Percentiles rank a stretch among this genome's conserved stretches.
These are phyloP conservation scores for Malassezia caprae DNA, from an alignment of 1,284 basidiomycete genomes.

Conservation along the genomic window DNA sequence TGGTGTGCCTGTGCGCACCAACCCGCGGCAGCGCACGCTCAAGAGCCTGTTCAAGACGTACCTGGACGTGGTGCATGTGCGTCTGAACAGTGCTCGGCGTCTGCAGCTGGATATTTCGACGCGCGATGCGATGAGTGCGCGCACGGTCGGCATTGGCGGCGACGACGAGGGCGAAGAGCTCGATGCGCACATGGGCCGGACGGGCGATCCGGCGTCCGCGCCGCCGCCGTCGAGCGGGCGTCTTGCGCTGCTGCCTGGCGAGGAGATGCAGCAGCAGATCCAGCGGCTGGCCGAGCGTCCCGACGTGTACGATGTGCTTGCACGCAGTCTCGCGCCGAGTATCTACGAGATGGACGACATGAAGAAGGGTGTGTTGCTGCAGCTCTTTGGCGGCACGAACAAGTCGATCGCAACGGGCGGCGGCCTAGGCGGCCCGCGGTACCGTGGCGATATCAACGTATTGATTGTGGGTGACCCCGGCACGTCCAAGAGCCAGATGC, in stretches of 20 bases:
- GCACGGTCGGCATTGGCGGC: constrained; percentile 73
- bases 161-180: constrained; percentile 53
- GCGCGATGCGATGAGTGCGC: constrained; percentile 52
- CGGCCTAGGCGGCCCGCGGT: constrained; percentile 85
- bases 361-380: constrained; percentile 91
- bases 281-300: constrained; percentile 62
- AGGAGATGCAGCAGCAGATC: constrained; percentile 57
- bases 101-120: constrained; percentile 75
- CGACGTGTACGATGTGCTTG: constrained; percentile 78
- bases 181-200: constrained; percentile 19
- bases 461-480: constrained; percentile 94
- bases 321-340: constrained; percentile 77
- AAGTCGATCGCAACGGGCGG: constrained; percentile 86
- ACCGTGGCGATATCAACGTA: constrained; percentile 95
- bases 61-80: constrained; percentile 86
- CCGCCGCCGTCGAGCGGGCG: constrained; percentile 19
- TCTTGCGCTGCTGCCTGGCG: constrained; percentile 16
- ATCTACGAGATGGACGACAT: constrained; percentile 99
- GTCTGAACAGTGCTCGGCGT: constrained; percentile 60
- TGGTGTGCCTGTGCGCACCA: constrained; percentile 82
- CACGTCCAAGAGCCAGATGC: constrained; percentile 88
- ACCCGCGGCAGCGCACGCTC: constrained; percentile 78
- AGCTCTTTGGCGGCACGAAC: constrained; percentile 94
- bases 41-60: constrained; percentile 96
- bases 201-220: constrained; percentile 11